These are phyloP conservation scores for Nothomitra cinnamomea DNA, from an alignment of 2,329 filamentous ascomycete species.

Conservation along the genomic window DNA sequence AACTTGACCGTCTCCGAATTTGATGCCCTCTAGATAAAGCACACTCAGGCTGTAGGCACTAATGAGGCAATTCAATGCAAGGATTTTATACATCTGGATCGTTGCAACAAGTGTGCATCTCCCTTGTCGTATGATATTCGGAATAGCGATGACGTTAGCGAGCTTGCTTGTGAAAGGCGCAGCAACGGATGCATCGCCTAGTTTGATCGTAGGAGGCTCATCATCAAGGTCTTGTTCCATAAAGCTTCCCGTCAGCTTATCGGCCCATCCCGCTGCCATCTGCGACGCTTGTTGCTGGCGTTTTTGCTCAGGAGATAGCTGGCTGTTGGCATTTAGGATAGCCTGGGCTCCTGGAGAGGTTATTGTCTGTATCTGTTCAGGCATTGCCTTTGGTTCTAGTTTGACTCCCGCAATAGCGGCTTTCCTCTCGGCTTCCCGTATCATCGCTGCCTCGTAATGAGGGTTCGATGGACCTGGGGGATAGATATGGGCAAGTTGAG, in stretches of 20 bases:
- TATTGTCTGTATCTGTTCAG: slow-evolving; percentile 42
- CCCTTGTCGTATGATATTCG: slow-evolving; percentile 95
- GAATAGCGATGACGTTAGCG: slow-evolving; percentile 88
- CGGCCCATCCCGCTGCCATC: slow-evolving; percentile 63
- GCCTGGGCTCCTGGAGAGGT: slow-evolving; percentile 48
- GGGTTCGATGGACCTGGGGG: slow-evolving; percentile 82
- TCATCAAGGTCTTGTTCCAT: slow-evolving; percentile 81
- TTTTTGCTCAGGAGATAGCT: slow-evolving; percentile 32
- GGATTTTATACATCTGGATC: slow-evolving; percentile 99
- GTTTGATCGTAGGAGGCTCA: slow-evolving; percentile 89
- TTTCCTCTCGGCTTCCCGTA: slow-evolving; percentile 70
- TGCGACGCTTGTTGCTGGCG: slow-evolving; percentile 41
- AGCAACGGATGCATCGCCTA: slow-evolving; percentile 91
- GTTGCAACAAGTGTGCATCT: slow-evolving; percentile 95
- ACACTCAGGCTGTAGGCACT: slow-evolving; percentile 95
- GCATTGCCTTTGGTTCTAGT: slow-evolving; percentile 35
- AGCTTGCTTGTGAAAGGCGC: slow-evolving; percentile 97
- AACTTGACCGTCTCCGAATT: slow-evolving; percentile 95
- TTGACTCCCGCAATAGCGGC: slow-evolving; percentile 32
- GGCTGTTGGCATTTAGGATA: slow-evolving; percentile 32
- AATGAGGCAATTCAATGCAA: slow-evolving; percentile 93
- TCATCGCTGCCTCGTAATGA: slow-evolving; percentile 83
- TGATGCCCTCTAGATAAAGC: slow-evolving; percentile 93
- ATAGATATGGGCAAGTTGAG: slow-evolving; percentile 83
- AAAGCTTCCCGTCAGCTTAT: slow-evolving; percentile 73